Base-by-base conservation (phyloP, 768 basidiomycete species). In the Pleurotus citrinopileatus region DNA sequence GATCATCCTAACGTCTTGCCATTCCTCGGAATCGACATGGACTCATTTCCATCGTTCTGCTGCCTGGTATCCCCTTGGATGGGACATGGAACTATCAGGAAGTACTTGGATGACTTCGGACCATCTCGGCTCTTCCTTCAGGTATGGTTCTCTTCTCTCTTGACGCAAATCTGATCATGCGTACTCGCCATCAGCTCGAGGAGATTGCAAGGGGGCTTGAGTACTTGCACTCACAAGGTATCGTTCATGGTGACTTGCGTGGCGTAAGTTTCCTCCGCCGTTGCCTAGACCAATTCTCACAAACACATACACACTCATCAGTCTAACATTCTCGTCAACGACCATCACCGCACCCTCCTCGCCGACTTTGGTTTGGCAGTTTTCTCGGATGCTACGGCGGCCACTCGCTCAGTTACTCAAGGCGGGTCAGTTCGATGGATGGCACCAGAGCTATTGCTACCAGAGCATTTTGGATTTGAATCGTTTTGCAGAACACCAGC, bases 1-100 rank as follows among this genome's bases (percentile, higher is more conserved):
- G 56, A 58, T 10, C 64, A 70, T 53, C 61, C 64, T 2, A 55
- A 61, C 52, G 62, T 70, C 25, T 54, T 70, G 15, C 64, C 63
- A 3, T 65, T 67, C 42, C 12, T 68, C 9, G 67, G 68, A 1
- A 60, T 67, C 5, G 64, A 66, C 34, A 32, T 42, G 0, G 57
- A 59, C 12, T 57, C 59, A 5, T 69, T 68, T 44, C 55, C 60
- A 2, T 46, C 52, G 4, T 55, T 56, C 19, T 54, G 62, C 22
- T 68, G 65, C 42, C 56, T 68, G 58, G 65, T 66, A 32, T 65
- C 67, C 1, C 67, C 65, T 2, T 67, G 65, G 65, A 67, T 68
- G 64, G 52, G 56, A 25, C 57, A 65, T 38, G 64, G 67, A 0
- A 67, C 62, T 15, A 57, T 69, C 23, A 22, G 61, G 0, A 55